Evolutionary conservation across 1,284 basidiomycete species (phyloP).

Genomic region (Gymnopus androsaceus): DNA sequence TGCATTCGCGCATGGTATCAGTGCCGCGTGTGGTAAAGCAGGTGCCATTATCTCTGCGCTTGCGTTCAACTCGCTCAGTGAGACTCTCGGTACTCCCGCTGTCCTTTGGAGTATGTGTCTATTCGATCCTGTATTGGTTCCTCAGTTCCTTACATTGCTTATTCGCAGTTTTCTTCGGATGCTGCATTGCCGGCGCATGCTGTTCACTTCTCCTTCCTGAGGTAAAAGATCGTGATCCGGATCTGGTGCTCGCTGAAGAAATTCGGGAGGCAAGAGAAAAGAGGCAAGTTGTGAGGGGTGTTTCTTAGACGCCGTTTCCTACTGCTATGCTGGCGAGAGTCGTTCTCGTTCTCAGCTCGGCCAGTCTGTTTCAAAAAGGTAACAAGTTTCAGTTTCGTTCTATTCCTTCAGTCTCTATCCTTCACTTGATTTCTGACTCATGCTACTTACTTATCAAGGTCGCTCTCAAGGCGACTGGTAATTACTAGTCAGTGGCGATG

Average conservation of each 20-base stretch:
- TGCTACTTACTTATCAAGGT: too few species aligned
- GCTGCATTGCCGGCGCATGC: constrained; percentile 14
- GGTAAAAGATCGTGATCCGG: constrained; percentile 19
- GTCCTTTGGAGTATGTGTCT: constrained; percentile 19
- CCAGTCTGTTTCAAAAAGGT: too few species aligned
- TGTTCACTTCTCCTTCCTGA: constrained; percentile 19
- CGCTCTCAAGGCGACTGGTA: too few species aligned
- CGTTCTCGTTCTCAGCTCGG: too few species aligned
- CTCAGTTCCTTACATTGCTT: background rate
- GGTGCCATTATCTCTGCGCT: constrained; percentile 28
- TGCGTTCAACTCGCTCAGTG: constrained; percentile 34
- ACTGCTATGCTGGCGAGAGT: background rate
- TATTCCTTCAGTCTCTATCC: too few species aligned
- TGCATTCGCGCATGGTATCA: constrained; percentile 70
- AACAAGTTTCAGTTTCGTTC: too few species aligned
- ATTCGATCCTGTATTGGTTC: background rate
- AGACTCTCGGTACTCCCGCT: constrained; percentile 40
- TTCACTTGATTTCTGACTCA: too few species aligned
- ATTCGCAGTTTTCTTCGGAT: constrained; percentile 16
- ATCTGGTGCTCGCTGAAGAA: constrained; percentile 17
- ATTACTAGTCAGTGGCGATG: too few species aligned
- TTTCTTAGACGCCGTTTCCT: background rate
- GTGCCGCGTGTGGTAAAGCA: constrained; percentile 68
- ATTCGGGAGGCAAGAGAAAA: constrained; percentile 14
- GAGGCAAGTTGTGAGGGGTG: background rate